Evolutionary conservation across 768 basidiomycete species (phyloP), one percentile per base, ranked within the genome.

Genomic region (Stropharia rugosoannulata): DNA sequence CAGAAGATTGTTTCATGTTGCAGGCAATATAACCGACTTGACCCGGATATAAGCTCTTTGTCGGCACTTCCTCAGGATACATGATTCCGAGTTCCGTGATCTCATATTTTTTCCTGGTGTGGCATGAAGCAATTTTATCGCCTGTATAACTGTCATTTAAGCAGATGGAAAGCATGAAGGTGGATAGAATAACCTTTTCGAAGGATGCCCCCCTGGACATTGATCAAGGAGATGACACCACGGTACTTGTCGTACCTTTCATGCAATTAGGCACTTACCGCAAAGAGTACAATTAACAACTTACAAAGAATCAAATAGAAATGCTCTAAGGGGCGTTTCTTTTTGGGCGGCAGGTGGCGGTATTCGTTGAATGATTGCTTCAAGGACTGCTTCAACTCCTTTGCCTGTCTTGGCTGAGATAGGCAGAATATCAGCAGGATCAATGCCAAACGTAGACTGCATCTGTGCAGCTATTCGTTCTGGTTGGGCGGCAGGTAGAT

Each of bases 1-100:
- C 94, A 12, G 90, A 84, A 9, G 91, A 90, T 62, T 97, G 90
- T 70, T 98, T 99, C 96, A 99, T 98, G 66, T 95, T 96, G 70
- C 96, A 98, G 1, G 93, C 90, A 54, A 93, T 81, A 64, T 85
- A 95, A 13, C 93, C 91, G 15, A 94, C 93, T 71, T 94, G 92
- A 5, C 92, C 92, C 36, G 89, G 82, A 54, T 80, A 79, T 44
- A 94, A 73, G 52, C 76, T 79, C 10, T 74, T 74, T 0, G 87
- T 89, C 11, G 90, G 79, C n/a, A 86, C 76, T 69, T 96, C 93
- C 65, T 93, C 90, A 4, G 96, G 95, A 67, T 95, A 78, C 80
- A 96, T 85, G 52, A 96, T 81, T 12, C 95, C 96, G 29, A 97
- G 71, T 62, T 95, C 93, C 19, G 85, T 83, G 15, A 98, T 82